Base-by-base conservation (phyloP, 352 stramenopile genomes). In the Thraustochytrium sp. region DNA sequence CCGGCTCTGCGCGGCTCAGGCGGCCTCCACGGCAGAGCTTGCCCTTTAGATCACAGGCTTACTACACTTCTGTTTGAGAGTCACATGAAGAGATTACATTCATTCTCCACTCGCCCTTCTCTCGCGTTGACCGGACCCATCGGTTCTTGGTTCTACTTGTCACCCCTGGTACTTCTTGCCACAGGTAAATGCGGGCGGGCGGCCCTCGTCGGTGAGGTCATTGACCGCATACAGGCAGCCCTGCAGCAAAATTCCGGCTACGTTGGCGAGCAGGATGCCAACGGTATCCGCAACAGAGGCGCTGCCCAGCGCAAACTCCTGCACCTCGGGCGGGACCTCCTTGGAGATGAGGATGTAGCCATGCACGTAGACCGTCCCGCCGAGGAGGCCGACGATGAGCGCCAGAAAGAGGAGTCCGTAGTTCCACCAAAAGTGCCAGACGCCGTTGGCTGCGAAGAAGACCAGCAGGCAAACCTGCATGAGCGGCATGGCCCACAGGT, bases 321-420 rank as follows among this genome's bases (percentile, higher is more conserved):
- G 88, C 68, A 92, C 89, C 29, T 89, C 87, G 9, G 86, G 31
- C 23, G 87, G 85, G 11, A 96, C 87, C 76, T 97, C 93, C 34
- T 88, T 88, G 36, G 92, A 93, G 11, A 98, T 88, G 53, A 96
- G 87, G 56, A 91, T 95, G 86, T 93, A 98, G 0, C 91, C 94
- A 73, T 97, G 94, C 53, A 97, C 92, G 85, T 97, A 96, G 26
- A 96, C 92, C 62, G 86, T 90, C 2, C 93, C 93, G 48, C 93
- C 94, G 5, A 98, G 86, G 18, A 97, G 87, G 3, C 94, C 94
- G 0, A 92, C 92, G 76, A 92, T 84, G 38, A 97, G 95, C 82
- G 91, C 94, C 31, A 94, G 85, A 31, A 90, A 26, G 36, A 97
- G 83, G 40, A 96, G 86, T 1, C 87, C 86, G 88, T 89, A 94